Conservation (phyloP, 1,284 basidiomycete species). For the Rhodotorula glutinis region DNA sequence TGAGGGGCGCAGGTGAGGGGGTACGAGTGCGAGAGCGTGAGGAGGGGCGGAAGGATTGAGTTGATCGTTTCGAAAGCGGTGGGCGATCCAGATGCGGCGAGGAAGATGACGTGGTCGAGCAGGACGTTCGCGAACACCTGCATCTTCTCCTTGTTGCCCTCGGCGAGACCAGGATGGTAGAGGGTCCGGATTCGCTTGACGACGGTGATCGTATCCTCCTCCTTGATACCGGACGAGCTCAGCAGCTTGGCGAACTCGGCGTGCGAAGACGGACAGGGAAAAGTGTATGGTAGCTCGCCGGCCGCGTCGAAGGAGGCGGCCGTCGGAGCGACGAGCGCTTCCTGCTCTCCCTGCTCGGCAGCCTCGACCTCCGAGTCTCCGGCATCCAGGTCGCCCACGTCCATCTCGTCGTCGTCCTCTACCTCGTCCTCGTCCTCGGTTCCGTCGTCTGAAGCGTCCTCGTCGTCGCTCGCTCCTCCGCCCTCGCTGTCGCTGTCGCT, state of each 20-base stretch:
- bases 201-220: constrained; percentile 74
- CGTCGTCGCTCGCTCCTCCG: constrained; percentile 42
- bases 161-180: constrained; percentile 83
- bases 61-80: constrained; percentile 64
- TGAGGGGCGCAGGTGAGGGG: constrained; percentile 73
- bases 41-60: constrained; percentile 74
- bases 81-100: constrained; percentile 60
- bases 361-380: constrained; percentile 45
- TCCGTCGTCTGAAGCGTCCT: constrained; percentile 45
- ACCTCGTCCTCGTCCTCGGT: constrained; percentile 34
- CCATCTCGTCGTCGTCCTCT: constrained; percentile 44
- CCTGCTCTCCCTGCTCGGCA: constrained; percentile 45
- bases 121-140: constrained; percentile 76
- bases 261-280: constrained; percentile 79
- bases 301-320: constrained; percentile 18
- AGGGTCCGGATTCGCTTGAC: constrained; percentile 86
- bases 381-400: constrained; percentile 47
- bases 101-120: constrained; percentile 85
- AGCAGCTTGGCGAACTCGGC: constrained; percentile 84
- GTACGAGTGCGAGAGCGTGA: constrained; percentile 73
- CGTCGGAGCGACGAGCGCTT: constrained; percentile 15
- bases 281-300: constrained; percentile 49
- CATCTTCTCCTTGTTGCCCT: constrained; percentile 87
- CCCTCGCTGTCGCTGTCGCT: constrained; percentile 42
- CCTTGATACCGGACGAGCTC: constrained; percentile 51